Conservation (phyloP, 768 basidiomycete species). For the Pleurotus ostreatus region DNA sequence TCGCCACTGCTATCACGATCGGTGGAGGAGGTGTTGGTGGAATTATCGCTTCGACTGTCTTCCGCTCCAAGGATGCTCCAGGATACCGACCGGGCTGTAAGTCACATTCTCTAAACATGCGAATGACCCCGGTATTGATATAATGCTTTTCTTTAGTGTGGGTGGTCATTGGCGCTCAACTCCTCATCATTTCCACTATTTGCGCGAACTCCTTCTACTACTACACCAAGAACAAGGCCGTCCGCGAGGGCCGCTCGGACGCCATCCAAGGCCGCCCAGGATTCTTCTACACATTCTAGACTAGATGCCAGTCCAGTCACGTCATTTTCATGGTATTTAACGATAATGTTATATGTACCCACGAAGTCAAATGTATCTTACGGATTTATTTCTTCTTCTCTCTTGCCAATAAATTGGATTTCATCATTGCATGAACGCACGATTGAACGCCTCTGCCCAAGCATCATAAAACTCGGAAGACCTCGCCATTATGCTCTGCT, state of each 20-base stretch:
- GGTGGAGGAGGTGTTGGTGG: constrained; percentile 34
- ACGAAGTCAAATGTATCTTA: constrained; percentile 5
- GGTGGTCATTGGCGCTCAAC: constrained; percentile 32
- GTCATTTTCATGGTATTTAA: background rate
- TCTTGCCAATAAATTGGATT: background rate
- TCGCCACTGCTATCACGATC: constrained; percentile 31
- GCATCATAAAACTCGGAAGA: constrained; percentile 18
- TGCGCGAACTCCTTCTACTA: constrained; percentile 24
- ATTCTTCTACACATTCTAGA: constrained; percentile 28
- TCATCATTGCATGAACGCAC: constrained; percentile 13
- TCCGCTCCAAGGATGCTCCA: constrained; percentile 30
- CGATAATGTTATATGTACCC: constrained; percentile 1
- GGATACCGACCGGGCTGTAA: constrained; percentile 12
- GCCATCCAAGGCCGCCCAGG: constrained; percentile 31
- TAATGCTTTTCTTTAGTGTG: constrained; percentile 20
- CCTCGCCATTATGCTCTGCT: constrained; percentile 29
- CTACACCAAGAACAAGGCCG: constrained; percentile 23
- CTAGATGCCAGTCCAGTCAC: background rate
- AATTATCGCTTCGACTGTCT: constrained; percentile 34
- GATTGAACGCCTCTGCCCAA: constrained; percentile 31
- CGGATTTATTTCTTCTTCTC: background rate
- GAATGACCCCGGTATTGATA: too few relatives aligned
- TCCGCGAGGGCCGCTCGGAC: constrained; percentile 26
- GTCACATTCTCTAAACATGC: background rate
- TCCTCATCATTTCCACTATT: constrained; percentile 26